Evolutionary conservation across 2,329 filamentous ascomycete genomes (phyloP), one percentile per base, ranked within the genome.

Genomic region (Aureobasidium subglaciale): DNA sequence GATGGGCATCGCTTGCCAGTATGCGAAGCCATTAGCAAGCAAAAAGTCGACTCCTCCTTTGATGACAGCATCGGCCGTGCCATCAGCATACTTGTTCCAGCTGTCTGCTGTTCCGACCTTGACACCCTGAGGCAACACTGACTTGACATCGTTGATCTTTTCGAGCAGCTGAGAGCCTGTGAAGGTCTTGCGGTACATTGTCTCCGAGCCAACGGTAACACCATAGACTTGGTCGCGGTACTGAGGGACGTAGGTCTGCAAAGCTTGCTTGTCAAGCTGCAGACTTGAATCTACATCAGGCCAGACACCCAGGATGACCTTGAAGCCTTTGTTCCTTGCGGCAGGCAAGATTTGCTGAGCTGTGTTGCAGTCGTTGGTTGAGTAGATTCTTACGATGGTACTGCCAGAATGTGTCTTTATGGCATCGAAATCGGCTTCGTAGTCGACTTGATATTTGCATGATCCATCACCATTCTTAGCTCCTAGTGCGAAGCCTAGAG

Each of bases 251-350:
- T 77, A 74, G 58, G 63, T 71, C 53, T 76, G 71, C 56, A 87
- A 73, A 11, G 84, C 82, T 6, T 73, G 69, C 65, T 81, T 82
- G 68, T 88, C 85, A 45, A 74, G 71, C 24, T 78, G 65, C 70
- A 83, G 86, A 32, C 81, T 82, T 27, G 78, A 73, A n/a, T 83
- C 77, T 42, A 78, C 76, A 63, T 86, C 84, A 35, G 83, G 78
- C 85, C 85, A 88, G 65, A 88, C 80, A 59, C 84, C 85, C 37
- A 88, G 71, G n/a, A 88, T 73, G 59, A 88, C 83, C 71, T 86
- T 74, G 71, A 87, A 84, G 16, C 76, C 78, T 69, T 83, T 82
- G 42, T 68, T 67, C 73, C 84, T 82, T 1, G 85, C 85, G 32
- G 84, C 84, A 4, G 84, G 83, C 25, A 88, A 69, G 55, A 87